Evolutionary conservation across 805 yeast species (phyloP).

Genomic region (Wickerhamomyces alni): DNA sequence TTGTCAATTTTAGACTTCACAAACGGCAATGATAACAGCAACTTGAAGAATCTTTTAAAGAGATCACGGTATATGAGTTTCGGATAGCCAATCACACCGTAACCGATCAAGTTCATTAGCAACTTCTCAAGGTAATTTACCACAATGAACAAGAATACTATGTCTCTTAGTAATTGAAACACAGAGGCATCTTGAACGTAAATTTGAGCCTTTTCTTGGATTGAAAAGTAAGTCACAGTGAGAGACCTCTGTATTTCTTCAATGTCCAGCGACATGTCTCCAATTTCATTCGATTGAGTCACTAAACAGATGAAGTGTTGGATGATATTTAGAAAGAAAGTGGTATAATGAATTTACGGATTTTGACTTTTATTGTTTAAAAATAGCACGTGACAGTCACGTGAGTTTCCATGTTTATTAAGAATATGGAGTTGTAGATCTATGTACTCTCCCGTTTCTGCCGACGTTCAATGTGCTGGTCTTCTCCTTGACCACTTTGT

Average conservation of each 20-base stretch:
- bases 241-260: neutral
- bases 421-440: slow-evolving; percentile 24
- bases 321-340: too few relatives aligned
- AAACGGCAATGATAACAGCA: slow-evolving; percentile 43
- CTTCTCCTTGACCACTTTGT: slow-evolving; percentile 17
- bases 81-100: slow-evolving; percentile 33
- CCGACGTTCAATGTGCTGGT: slow-evolving; percentile 17
- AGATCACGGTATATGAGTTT: slow-evolving; percentile 1
- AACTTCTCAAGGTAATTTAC: neutral
- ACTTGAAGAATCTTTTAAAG: slow-evolving; percentile 23
- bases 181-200: slow-evolving; percentile 3
- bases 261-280: too few relatives aligned
- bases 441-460: slow-evolving; percentile 23
- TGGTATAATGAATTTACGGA: too few relatives aligned
- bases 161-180: slow-evolving; percentile 4
- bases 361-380: too few relatives aligned
- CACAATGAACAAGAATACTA: neutral
- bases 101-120: slow-evolving; percentile 25
- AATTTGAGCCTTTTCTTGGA: neutral
- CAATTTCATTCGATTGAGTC: too few relatives aligned
- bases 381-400: too few relatives aligned
- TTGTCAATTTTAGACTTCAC: slow-evolving; percentile 49
- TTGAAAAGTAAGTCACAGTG: neutral
- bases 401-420: too few relatives aligned
- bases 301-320: too few relatives aligned